These are phyloP conservation scores for Coemansia sp. DNA, from an alignment of 192 early-diverging fungal genomes.

Conservation along the genomic window DNA sequence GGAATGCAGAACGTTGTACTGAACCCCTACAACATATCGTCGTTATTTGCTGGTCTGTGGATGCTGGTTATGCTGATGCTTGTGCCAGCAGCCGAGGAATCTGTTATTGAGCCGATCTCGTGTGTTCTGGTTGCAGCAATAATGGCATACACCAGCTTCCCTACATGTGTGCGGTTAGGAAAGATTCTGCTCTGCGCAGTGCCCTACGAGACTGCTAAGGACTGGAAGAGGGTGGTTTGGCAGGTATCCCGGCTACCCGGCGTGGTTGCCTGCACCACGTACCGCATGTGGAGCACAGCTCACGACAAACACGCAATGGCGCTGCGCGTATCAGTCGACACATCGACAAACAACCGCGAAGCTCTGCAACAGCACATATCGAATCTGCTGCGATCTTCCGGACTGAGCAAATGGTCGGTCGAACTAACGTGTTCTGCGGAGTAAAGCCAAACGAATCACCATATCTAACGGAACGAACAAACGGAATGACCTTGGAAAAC, in stretches of 20 bases:
- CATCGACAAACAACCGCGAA: not conserved
- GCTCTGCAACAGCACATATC: slow-evolving; percentile 14
- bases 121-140: slow-evolving; percentile 26
- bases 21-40: slow-evolving; percentile 36
- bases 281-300: slow-evolving; percentile 27
- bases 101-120: slow-evolving; percentile 29
- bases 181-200: slow-evolving; percentile 20
- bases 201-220: not conserved
- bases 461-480: too few relatives aligned
- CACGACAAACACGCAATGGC: slow-evolving; percentile 7
- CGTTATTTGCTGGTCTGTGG: slow-evolving; percentile 33
- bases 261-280: slow-evolving; percentile 16
- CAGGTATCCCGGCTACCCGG: slow-evolving; percentile 25
- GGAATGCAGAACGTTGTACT: slow-evolving; percentile 24
- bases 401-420: slow-evolving; percentile 14
- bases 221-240: slow-evolving; percentile 2
- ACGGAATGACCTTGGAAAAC: too few relatives aligned
- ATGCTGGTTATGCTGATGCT: slow-evolving; percentile 18
- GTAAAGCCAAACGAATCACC: too few relatives aligned
- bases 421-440: too few relatives aligned
- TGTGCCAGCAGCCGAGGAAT: slow-evolving; percentile 20
- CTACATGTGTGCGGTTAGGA: slow-evolving; percentile 32
- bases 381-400: slow-evolving; percentile 10
- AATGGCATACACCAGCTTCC: slow-evolving; percentile 26
- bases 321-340: slow-evolving; percentile 19